These are phyloP conservation scores for Soucietia sequanensis DNA, from an alignment of 805 yeast genomes.

Conservation along the genomic window DNA sequence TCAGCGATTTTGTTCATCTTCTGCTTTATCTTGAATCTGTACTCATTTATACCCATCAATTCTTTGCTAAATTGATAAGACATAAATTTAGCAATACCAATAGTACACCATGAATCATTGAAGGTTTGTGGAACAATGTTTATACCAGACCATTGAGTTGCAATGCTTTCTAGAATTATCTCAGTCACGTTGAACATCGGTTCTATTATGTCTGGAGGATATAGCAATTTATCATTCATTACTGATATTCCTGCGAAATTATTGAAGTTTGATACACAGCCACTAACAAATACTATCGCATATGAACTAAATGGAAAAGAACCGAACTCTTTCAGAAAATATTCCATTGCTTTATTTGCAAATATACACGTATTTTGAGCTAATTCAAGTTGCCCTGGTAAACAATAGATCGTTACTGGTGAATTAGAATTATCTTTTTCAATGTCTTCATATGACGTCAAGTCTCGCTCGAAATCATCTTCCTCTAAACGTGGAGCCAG, in stretches of 20 bases:
- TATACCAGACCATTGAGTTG: slow-evolving; percentile 92
- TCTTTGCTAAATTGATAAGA: slow-evolving; percentile 63
- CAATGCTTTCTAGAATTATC: slow-evolving; percentile 62
- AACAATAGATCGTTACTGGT: slow-evolving; percentile 56
- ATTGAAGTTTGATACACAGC: slow-evolving; percentile 43
- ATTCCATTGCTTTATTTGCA: slow-evolving; percentile 76
- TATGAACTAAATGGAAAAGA: slow-evolving; percentile 89
- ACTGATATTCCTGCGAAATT: slow-evolving; percentile 77
- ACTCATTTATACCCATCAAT: slow-evolving; percentile 83
- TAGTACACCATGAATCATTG: slow-evolving; percentile 85
- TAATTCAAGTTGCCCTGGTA: slow-evolving; percentile 56
- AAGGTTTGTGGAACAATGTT: slow-evolving; percentile 78
- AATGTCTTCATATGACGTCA: slow-evolving; percentile 20
- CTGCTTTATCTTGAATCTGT: slow-evolving; percentile 64
- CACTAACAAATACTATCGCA: slow-evolving; percentile 70
- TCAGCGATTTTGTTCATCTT: slow-evolving; percentile 66
- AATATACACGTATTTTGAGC: slow-evolving; percentile 74
- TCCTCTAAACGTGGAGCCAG: slow-evolving; percentile 24
- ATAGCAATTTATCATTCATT: slow-evolving; percentile 59
- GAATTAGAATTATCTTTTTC: slow-evolving; percentile 31
- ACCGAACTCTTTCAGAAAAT: slow-evolving; percentile 82
- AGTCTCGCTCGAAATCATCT: slow-evolving; percentile 31
- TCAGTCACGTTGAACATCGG: slow-evolving; percentile 74
- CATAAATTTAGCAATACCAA: slow-evolving; percentile 86
- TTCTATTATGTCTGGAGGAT: slow-evolving; percentile 73